Base-by-base conservation (phyloP, 1,284 basidiomycete genomes). In the Puccinia novopanici region DNA sequence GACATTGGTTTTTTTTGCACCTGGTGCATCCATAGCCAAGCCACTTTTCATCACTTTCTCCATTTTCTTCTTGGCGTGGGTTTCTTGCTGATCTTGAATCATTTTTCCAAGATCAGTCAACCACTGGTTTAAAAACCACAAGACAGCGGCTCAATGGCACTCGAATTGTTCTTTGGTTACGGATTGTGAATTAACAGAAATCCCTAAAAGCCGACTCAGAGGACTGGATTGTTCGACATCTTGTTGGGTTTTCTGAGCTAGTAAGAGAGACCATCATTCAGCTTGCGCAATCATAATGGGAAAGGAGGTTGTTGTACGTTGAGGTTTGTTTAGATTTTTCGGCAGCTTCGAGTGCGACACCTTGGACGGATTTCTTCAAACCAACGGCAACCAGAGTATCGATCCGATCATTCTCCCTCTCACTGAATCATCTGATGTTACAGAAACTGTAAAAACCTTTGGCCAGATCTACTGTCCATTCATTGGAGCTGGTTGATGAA, bases 321-420 rank as follows among this genome's bases (percentile, higher is more conserved):
- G 81, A 13, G 80, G 71, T 82, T 76, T 5, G 87, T 91, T 84
- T 86, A 95, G 93, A 89, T 85, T 92, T 92, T 87, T 96, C 94
- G 19, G 93, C 87, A 30, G 88, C 87, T 84, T 96, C 94, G 88
- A 96, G 91, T 86, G 92, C 90, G 30, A 96, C 91, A 82, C 92
- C 89, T 82, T 94, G 91, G 22, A 93, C 90, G 85, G 92, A 94
- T 79, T 91, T 90, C 75, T 90, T 90, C 80, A 96, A 88, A 74
- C 94, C 91, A 81, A 93, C 89, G 82, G 92, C 91, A 40, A 93
- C 91, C 85, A 95, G 93, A 82, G 94, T 87, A 87, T 96, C 94
- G 81, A 96, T 92, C 86, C 95, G 92, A 86, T 95, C 93, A 75
- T 94, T 88, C 85, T 96, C 93, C 82, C 92, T 90, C 83, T 95